Evolutionary conservation across 768 basidiomycete species (phyloP).

Genomic region (Termitomyces bulborhizus): DNA sequence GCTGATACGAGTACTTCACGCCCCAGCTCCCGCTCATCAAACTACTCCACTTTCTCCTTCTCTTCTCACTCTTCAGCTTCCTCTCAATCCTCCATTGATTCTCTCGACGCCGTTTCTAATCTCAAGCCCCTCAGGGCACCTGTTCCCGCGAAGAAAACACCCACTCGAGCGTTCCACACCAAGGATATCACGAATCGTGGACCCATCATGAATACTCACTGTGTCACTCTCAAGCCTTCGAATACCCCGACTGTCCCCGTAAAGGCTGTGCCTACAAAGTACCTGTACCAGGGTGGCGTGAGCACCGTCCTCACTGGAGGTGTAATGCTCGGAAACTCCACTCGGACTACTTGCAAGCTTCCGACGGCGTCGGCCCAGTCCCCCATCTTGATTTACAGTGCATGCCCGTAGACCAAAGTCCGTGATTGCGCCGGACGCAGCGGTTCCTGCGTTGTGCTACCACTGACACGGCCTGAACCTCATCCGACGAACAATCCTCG

Average conservation of each 20-base stretch:
- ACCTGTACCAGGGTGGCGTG: slow-evolving; percentile 36
- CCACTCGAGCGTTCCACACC: not conserved
- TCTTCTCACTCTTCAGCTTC: slow-evolving; percentile 25
- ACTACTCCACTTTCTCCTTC: slow-evolving; percentile 21
- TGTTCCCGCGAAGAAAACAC: not conserved
- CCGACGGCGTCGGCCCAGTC: not conserved
- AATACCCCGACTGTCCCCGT: slow-evolving; percentile 15
- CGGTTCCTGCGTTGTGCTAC: not conserved
- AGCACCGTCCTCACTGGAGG: slow-evolving; percentile 39
- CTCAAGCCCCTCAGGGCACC: slow-evolving; percentile 8
- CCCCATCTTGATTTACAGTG: not conserved
- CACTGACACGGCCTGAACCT: not conserved
- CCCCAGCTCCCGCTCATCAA: slow-evolving; percentile 35
- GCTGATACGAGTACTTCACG: slow-evolving; percentile 25
- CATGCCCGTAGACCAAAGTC: not conserved
- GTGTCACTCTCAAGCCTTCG: slow-evolving; percentile 2
- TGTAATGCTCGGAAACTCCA: slow-evolving; percentile 33
- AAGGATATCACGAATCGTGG: not conserved
- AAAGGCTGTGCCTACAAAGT: slow-evolving; percentile 19
- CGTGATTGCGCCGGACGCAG: not conserved
- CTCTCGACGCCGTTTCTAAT: slow-evolving; percentile 5
- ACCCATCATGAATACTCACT: not conserved
- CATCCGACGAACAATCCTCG: not conserved
- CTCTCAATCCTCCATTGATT: slow-evolving; percentile 21
- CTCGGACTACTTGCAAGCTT: not conserved